Base-by-base conservation (phyloP, 2,329 filamentous ascomycete species). In the Aspergillus felis region DNA sequence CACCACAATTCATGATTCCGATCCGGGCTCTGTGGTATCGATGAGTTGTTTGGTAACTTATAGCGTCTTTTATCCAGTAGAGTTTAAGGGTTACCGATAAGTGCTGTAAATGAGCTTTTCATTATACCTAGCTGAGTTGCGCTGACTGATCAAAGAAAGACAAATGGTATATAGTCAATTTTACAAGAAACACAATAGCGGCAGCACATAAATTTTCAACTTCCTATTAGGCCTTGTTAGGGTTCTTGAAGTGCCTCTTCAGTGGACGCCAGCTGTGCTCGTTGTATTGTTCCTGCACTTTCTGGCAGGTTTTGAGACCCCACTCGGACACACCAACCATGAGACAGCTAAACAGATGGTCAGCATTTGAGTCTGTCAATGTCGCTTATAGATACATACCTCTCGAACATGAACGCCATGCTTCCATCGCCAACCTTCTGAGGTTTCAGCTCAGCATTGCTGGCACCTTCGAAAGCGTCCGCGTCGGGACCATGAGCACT, bases 251-350 rank as follows among this genome's bases (percentile, higher is more conserved):
- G 68, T 88, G 84, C 47, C 85, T 81, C 73, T 84, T 83, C 53
- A 90, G 76, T 0, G 82, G 82, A 28, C 81, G 86, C 91, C 91
- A 96, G 71, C 89, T 92, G 78, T 95, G 89, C 57, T 87, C 84
- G 69, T 86, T 92, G 68, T 94, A 95, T 56, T 84, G 84, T 63
- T 85, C 80, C 76, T 90, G 87, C 44, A 89, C 83, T 74, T 89
- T 90, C 66, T 81, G 75, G 69, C 87, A 93, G 60, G 84, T 83
- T 72, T 85, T 87, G 60, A 90, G 71, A 1, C 86, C 87, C 87
- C 87, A 90, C 61, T 89, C 86, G 2, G 87, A 89, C 25, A 89
- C 87, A 3, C 87, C 87, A 27, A 89, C 82, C 86, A 89, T 89
- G 53, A 88, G 71, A 62, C 79, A 83, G 65, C 83, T 81, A 66